Evolutionary conservation across 495 filamentous ascomycete genomes (phyloP), one percentile per base, ranked within the genome.

Genomic region (Lasiosphaeris hirsuta): DNA sequence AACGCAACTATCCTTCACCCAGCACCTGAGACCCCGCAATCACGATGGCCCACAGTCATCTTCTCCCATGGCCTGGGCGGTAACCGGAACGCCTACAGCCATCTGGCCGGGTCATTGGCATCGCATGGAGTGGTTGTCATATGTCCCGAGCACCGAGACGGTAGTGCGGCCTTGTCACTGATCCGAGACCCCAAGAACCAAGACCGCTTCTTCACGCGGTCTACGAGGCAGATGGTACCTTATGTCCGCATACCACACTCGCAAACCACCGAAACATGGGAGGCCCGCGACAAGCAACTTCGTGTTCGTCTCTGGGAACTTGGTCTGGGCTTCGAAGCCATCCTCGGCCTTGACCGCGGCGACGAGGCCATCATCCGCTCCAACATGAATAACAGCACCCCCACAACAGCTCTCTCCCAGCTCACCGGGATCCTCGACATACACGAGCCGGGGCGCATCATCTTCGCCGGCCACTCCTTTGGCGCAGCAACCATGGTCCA

Each of bases 1-100:
- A 72, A 76, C 61, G 71, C 77, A 55, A 55, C 65, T 1, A 49
- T 77, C 2, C 50, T 69, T 1, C 13, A 44, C n/a, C 69, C 69
- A 19, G 64, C 66, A 6, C 19, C 61, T 15, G 62, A 70, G 23
- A 64, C 59, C 43, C 56, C 69, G 5, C 57, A 72, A 48, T 61
- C 68, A 17, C 72, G 81, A 74, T 90, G 89, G 84, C 89, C 89
- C 1, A 87, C 89, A 0, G 81, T 88, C 73, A 75, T 93, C 35
- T 92, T 93, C 71, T 90, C 88, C 9, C 89, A 93, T 65, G 89
- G 89, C 3, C 76, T 92, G 2, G 90, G 86, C 4, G 89, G 89
- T 14, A 84, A 79, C 40, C 74, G 86, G 35, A 90, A 90, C 48
- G 77, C 89, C 18, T 93, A 92, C 71, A 90, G 86, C 37, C 81